These are phyloP conservation scores for Naganishia sp. DNA, from an alignment of 1,284 basidiomycete genomes.

Conservation along the genomic window DNA sequence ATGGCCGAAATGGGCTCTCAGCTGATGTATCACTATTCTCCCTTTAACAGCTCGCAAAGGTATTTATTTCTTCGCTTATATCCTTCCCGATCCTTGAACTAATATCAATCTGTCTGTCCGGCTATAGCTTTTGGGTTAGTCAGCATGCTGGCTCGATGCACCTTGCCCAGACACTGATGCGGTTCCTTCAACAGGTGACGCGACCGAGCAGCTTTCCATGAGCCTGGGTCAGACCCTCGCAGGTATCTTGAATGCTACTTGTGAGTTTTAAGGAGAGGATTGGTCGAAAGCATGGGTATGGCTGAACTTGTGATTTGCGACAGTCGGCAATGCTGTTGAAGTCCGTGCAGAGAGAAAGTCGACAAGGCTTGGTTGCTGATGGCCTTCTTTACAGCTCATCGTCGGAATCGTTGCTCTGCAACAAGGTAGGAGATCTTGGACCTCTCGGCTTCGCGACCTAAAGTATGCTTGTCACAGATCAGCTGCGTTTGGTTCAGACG, in stretches of 20 bases:
- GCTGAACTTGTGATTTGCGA: constrained; percentile 27
- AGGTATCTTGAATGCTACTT: constrained; percentile 82
- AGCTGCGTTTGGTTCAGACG: constrained; percentile 83
- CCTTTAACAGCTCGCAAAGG: background rate
- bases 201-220: constrained; percentile 80
- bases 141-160: background rate
- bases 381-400: constrained; percentile 62
- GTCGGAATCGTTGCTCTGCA: constrained; percentile 80
- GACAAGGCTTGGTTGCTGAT: background rate
- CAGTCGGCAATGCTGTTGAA: constrained; percentile 58
- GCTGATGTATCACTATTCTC: background rate
- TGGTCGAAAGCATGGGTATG: background rate
- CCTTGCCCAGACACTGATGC: constrained; percentile 24
- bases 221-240: constrained; percentile 78
- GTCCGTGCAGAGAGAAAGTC: constrained; percentile 1
- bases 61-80: background rate
- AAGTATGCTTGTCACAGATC: constrained; percentile 56
- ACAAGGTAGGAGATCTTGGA: constrained; percentile 61
- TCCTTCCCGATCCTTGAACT: too few relatives aligned
- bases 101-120: background rate
- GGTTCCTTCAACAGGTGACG: constrained; percentile 63
- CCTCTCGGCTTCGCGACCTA: constrained; percentile 1
- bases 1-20: constrained; percentile 57
- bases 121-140: constrained; percentile 4
- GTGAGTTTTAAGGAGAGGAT: constrained; percentile 39